Evolutionary conservation across 2,329 filamentous ascomycete genomes (phyloP), one percentile per base, ranked within the genome.

Genomic region (Cladosporium cucumerinum): DNA sequence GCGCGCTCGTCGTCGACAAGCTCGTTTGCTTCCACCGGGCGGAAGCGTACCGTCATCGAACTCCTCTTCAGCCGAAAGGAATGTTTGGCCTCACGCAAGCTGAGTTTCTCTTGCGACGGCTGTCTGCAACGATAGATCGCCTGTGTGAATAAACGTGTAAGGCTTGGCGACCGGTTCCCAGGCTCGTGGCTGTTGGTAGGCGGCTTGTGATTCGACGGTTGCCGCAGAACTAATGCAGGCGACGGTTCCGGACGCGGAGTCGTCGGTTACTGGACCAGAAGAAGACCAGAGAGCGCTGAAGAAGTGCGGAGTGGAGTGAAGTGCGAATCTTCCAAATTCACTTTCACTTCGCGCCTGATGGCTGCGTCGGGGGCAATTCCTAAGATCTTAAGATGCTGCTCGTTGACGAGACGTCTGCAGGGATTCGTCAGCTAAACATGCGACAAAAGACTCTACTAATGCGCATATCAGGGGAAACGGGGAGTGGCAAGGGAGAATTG

Each of bases 171-270:
- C 23, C 21, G 54, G 28, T 26, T 34, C 21, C 21, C 48, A 30
- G 52, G 46, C 57, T 64, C 34, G 26, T 46, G 43, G 62, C 52
- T 58, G 52, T n/a, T 49, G 54, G 39, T 21, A 54, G 48, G 61
- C 54, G 46, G 54, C 54, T 36, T 58, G 43, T 43, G 18, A 43
- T 51, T 57, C 52, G 61, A 64, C 52, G 39, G n/a, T 61, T 32
- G 61, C 61, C 39, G 61, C 54, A 26, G 32, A 59, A 52, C 52
- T 57, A 64, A 59, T 64, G 62, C 62, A 46, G 34, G 62, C 52
- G 32, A 14, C 34, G 30, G n/a, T 62, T 54, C 43, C 18, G 49
- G 49, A 36, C 49, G 46, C 57, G 54, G 62, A 59, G 54, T 43
- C 30, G 46, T 46, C 36, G 36, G 34, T 46, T 7, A 58, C 34